Base-by-base conservation (phyloP, 2,329 filamentous ascomycete species). In the Juglanconis oblonga region DNA sequence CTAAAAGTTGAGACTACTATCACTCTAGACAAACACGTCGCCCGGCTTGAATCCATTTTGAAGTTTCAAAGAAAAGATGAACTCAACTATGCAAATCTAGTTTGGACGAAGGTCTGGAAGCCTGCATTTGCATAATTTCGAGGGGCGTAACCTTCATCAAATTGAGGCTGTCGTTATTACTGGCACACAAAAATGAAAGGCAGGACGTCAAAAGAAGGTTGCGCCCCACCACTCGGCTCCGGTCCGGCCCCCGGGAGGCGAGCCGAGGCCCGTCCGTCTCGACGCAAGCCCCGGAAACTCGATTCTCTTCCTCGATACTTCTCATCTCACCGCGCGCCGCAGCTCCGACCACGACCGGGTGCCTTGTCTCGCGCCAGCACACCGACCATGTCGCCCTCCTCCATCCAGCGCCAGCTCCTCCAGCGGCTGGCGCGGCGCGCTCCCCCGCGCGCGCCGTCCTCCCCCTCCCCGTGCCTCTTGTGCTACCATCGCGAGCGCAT, bases 361-460 rank as follows among this genome's bases (percentile, higher is more conserved):
- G 50, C 8, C 9, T 9, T 17, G 33, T 40, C 24, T 7, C 9
- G 32, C 13, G 33, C n/a, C 3, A 14, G 11, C 8, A 40, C n/a
- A 2, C 10, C 17, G 38, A 38, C 44, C 50, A 61, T 61, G 59
- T 9, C 44, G 4, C 31, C 44, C 1, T 36, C 29, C 7, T 11
- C 50, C 33, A 3, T 5, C 5, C 38, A 51, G 14, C 9, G 47
- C 38, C 45, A 36, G 7, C 33, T 52, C 35, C 51, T 33, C 38
- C 44, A 33, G 9, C 48, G 29, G 57, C 44, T 59, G 51, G 51
- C 51, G 14, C 57, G 42, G 36, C 51, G 47, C 38, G 33, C 54
- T 40, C 44, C 36, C 32, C 47, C 33, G 13, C 2, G 36, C 38
- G 44, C 14, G 47, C 8, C 32, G 7, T n/a, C 33, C 40, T 29